Percentiles rank a stretch among this genome's conserved stretches.
Evolutionary conservation across 192 early-diverging fungal genomes (phyloP).

Genomic region (Backusella mclennaniae): DNA sequence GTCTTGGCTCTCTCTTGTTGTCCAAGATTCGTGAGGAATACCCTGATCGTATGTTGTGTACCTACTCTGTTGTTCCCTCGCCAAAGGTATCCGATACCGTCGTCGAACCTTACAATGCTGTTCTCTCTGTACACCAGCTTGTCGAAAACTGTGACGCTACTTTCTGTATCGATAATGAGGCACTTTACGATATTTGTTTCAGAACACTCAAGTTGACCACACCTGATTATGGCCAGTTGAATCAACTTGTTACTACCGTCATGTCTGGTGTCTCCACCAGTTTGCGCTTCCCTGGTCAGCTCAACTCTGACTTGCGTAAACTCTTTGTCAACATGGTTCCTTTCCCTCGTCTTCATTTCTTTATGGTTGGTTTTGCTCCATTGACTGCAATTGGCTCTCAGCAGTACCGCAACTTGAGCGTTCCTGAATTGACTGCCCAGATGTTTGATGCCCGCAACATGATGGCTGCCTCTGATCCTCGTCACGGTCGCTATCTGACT

Average conservation of each 20-base stretch:
- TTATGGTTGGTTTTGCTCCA: conserved; percentile 89
- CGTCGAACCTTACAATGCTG: conserved; percentile 99
- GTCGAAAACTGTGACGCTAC: conserved; percentile 99
- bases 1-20: conserved; percentile 68
- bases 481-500: conserved; percentile 95
- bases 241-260: conserved; percentile 93
- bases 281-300: conserved; percentile 98
- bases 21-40: conserved; percentile 78
- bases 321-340: conserved; percentile 87
- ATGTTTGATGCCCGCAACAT: conserved; percentile 97
- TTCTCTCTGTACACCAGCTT: conserved; percentile 94
- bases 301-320: conserved; percentile 88
- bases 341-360: conserved; percentile 93
- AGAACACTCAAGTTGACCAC: conserved; percentile 93
- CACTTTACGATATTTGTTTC: conserved; percentile 98
- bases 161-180: conserved; percentile 99
- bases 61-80: conserved; percentile 73
- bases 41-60: conserved; percentile 73
- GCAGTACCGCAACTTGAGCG: conserved; percentile 73
- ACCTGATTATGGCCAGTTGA: conserved; percentile 91
- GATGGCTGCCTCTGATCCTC: conserved; percentile 99
- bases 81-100: conserved; percentile 87
- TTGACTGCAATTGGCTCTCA: conserved; percentile 71
- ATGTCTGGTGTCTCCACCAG: conserved; percentile 97
- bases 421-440: conserved; percentile 82